Conservation (phyloP, 2,329 filamentous ascomycete species). For the Huntiella savannae region DNA sequence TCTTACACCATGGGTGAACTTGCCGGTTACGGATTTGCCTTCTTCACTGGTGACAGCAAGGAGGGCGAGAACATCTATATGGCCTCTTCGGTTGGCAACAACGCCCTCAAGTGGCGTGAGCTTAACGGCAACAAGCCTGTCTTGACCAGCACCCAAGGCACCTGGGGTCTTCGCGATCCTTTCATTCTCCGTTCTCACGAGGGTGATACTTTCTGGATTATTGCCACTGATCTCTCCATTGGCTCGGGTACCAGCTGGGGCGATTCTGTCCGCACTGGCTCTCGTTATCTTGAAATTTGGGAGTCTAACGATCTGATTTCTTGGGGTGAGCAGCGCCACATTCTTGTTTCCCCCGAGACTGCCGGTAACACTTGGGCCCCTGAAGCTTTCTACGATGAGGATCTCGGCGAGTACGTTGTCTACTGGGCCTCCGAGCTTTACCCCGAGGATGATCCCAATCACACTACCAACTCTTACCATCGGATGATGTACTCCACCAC, state of each 20-base stretch:
- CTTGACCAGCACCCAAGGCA: conserved; percentile 26
- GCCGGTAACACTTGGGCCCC: conserved; percentile 37
- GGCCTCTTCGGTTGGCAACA: conserved; percentile 31
- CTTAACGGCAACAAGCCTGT: conserved; percentile 28
- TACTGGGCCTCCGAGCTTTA: conserved; percentile 30
- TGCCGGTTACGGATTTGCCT: conserved; percentile 31
- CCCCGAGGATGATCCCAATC: conserved; percentile 20
- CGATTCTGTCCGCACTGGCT: conserved; percentile 26
- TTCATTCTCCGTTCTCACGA: conserved; percentile 32
- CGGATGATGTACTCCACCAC: conserved; percentile 34
- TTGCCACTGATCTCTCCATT: conserved; percentile 34
- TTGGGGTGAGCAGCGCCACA: conserved; percentile 32
- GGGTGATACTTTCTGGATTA: conserved; percentile 30
- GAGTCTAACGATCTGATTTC: conserved; percentile 29
- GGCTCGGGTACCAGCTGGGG: conserved; percentile 34
- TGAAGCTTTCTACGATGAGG: conserved; percentile 29
- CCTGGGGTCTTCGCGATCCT: conserved; percentile 30
- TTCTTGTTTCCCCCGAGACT: conserved; percentile 27
- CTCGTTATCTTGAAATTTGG: conserved; percentile 33
- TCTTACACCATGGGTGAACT: conserved; percentile 18
- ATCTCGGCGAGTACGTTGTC: conserved; percentile 23
- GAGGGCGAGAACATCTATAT: conserved; percentile 33
- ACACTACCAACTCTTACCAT: conserved; percentile 26
- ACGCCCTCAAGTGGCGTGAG: conserved; percentile 31
- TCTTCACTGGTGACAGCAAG: conserved; percentile 27